A percentile compares a stretch with the other conserved stretches of the same genome.
phyloP scores from a whole-genome alignment of 768 basidiomycete genomes.

The Lactifluus piperatus region DNA sequence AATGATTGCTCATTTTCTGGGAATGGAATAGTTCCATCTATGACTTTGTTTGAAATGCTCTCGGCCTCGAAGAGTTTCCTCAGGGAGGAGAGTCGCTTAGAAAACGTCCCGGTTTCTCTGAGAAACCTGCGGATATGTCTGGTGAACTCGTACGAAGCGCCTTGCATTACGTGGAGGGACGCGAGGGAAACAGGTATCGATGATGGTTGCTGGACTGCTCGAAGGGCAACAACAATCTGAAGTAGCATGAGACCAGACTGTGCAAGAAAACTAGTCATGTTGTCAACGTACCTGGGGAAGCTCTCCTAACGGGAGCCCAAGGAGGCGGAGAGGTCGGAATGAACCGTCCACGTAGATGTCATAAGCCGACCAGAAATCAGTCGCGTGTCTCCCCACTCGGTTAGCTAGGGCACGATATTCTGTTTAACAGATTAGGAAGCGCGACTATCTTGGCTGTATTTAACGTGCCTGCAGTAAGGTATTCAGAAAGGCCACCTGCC shows the following conservation, averaged over 20 bases:
- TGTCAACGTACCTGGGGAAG: conserved; percentile 14
- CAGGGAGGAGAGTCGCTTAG: conserved; percentile 44
- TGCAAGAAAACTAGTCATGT: background rate
- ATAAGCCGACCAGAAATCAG: conserved; percentile 7
- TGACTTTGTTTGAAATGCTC: conserved; percentile 49
- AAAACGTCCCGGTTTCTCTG: conserved; percentile 45
- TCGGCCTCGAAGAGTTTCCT: conserved; percentile 56
- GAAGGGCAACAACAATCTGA: conserved; percentile 18
- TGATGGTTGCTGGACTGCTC: conserved; percentile 18
- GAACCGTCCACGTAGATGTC: background rate
- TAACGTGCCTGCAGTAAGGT: conserved; percentile 36
- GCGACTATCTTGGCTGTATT: background rate
- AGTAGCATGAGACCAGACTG: background rate
- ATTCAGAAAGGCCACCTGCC: conserved; percentile 50
- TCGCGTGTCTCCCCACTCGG: conserved; percentile 11
- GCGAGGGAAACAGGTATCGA: conserved; percentile 18
- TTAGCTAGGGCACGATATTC: conserved; percentile 11
- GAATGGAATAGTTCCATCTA: conserved; percentile 42
- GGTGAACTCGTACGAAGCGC: conserved; percentile 44
- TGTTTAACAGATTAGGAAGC: background rate
- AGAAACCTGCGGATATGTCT: conserved; percentile 39
- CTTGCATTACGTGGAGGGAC: conserved; percentile 43
- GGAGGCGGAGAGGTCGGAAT: background rate
- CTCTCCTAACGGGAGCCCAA: conserved; percentile 4
- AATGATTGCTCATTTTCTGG: conserved; percentile 11